These are phyloP conservation scores for Rhytidiadelphus loreus DNA, from an alignment of 225 moss, liverwort and hornwort species.

Conservation along the genomic window DNA sequence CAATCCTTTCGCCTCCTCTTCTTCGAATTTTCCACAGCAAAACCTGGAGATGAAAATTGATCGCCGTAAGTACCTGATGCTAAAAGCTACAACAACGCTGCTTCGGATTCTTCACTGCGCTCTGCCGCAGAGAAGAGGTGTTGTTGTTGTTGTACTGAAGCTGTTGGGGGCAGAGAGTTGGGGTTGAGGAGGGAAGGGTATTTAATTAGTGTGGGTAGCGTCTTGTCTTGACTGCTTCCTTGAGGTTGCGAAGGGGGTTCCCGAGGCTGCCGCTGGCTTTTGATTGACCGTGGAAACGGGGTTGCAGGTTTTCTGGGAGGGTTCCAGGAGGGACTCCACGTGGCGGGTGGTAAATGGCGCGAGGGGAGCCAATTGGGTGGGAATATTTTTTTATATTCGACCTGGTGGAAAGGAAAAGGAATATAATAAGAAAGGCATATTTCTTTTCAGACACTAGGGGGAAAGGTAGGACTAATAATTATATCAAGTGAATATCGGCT, in stretches of 20 bases:
- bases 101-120: not conserved
- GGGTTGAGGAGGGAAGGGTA: not conserved
- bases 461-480: not conserved
- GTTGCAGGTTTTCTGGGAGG: not conserved
- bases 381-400: not conserved
- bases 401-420: not conserved
- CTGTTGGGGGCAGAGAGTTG: not conserved
- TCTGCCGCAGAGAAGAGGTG: not conserved
- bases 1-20: not conserved
- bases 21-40: not conserved
- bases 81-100: not conserved
- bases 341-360: not conserved
- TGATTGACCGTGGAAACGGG: not conserved
- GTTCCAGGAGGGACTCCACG: not conserved
- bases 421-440: not conserved
- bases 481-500: not conserved
- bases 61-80: not conserved
- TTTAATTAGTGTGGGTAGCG: not conserved
- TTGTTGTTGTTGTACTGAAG: not conserved
- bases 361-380: not conserved
- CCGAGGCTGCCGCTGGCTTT: not conserved
- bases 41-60: not conserved
- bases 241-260: not conserved
- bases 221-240: not conserved
- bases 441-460: not conserved